Conservation (phyloP, 2,329 filamentous ascomycete genomes). For the Teratosphaeria gauchensis region DNA sequence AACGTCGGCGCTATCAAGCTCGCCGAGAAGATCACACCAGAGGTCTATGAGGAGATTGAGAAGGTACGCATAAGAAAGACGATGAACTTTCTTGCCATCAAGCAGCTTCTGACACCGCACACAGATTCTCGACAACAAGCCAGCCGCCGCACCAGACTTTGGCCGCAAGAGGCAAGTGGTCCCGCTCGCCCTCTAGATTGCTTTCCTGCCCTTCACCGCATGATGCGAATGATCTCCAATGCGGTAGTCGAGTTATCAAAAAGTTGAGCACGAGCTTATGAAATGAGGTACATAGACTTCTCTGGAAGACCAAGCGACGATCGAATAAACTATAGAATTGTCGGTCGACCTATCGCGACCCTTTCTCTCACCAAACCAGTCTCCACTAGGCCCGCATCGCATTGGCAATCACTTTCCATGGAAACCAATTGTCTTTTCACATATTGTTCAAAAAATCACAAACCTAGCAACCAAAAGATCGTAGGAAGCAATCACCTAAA, state of each 20-base stretch:
- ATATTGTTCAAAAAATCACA: too few relatives aligned
- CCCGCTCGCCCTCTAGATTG: neutral
- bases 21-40: constrained; percentile 28
- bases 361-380: neutral
- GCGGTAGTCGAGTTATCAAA: neutral
- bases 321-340: neutral
- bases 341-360: neutral
- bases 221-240: neutral
- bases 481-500: too few relatives aligned
- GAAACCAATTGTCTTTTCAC: too few relatives aligned
- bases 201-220: neutral
- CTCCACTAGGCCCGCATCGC: neutral
- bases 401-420: neutral
- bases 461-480: too few relatives aligned
- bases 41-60: constrained; percentile 36
- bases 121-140: constrained; percentile 31
- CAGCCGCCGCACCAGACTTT: constrained; percentile 21
- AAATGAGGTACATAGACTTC: neutral
- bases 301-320: neutral
- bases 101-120: neutral
- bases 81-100: neutral
- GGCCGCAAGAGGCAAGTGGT: constrained; percentile 26
- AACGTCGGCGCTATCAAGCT: constrained; percentile 39
- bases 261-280: neutral
- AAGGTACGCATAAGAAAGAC: constrained; percentile 5